Base-by-base conservation (phyloP, 2,329 filamentous ascomycete genomes). In the Talaromyces rugulosus region DNA sequence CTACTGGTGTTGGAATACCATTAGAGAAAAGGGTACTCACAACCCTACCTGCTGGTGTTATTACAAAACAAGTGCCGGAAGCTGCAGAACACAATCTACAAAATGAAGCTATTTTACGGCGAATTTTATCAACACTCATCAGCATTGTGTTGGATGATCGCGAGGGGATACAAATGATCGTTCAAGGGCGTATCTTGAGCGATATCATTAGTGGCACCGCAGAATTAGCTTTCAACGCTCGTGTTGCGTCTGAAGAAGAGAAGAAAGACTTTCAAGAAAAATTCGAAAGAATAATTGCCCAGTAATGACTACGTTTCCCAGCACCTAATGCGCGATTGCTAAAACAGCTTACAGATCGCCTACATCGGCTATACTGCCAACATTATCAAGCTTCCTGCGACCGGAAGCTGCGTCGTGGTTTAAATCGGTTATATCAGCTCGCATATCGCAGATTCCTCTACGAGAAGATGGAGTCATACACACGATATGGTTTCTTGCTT, bases 21-120 rank as follows among this genome's bases (percentile, higher is more conserved):
- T 66, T 80, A 12, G 76, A 79, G 64, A 71, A 77, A 61, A 72
- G 78, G 55, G 72, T 80, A 7, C 77, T 78, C 47, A 79, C 78
- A 28, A 75, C 76, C 14, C 62, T 80, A 27, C 77, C 78, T 6
- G 69, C 72, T 6, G 78, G 78, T 0, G 74, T 79, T 18, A 74
- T 78, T 65, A 75, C 77, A 34, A 77, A 73, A 60, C 72, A 75
- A 33, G 59, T 67, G 12, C 59, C 69, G 27, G 30, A 56, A 0
- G 51, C 64, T 33, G 36, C 66, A 18, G 64, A 65, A 9, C 66
- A 65, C 40, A 65, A 63, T 12, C 67, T 71, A 5, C 68, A 67
- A 18, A 66, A 77, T 66, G 68, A 71, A 55, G 14, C 18, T 5
- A 68, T 78, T 56, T 68, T 79, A 16, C 61, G 67, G 16, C 62